phyloP scores from a whole-genome alignment of 1,139 yeast genomes.

The Pichia terricola region DNA sequence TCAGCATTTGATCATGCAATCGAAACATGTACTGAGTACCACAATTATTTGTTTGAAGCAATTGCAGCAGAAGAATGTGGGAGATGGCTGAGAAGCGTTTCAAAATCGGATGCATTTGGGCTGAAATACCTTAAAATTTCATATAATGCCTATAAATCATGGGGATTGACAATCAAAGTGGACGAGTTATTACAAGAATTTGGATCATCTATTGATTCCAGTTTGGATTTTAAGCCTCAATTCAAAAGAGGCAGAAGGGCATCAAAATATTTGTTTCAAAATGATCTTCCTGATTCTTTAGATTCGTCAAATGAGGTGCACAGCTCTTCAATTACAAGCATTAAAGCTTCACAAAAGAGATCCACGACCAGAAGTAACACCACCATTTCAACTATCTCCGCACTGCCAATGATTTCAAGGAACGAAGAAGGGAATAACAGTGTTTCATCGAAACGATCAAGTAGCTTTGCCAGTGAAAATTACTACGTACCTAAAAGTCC shows the following conservation, averaged over 20 bases:
- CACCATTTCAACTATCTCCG: too few relatives aligned
- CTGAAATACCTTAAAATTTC: constrained; percentile 24
- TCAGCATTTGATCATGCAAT: constrained; percentile 42
- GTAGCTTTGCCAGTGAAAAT: not conserved
- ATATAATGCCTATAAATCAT: constrained; percentile 22
- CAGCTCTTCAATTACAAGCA: too few relatives aligned
- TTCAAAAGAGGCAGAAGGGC: not conserved
- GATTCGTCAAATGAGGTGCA: too few relatives aligned
- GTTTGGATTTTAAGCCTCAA: not conserved
- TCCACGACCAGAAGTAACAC: too few relatives aligned
- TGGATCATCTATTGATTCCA: constrained; percentile 3
- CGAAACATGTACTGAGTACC: constrained; percentile 28
- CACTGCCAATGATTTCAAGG: too few relatives aligned
- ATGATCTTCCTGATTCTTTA: not conserved
- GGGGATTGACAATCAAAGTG: constrained; percentile 28
- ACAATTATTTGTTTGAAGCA: constrained; percentile 34
- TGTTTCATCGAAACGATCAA: not conserved
- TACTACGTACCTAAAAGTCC: too few relatives aligned
- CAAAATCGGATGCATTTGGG: constrained; percentile 20
- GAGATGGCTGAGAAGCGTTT: constrained; percentile 32
- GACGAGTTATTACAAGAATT: constrained; percentile 13
- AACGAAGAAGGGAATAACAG: not conserved
- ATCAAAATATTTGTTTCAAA: not conserved
- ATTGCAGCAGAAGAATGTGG: constrained; percentile 38
- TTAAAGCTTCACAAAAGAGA: too few relatives aligned